A percentile compares a stretch with the other conserved stretches of the same genome.
These are phyloP conservation scores for Tephrocybe sp. DNA, from an alignment of 768 basidiomycete genomes.

Conservation along the genomic window DNA sequence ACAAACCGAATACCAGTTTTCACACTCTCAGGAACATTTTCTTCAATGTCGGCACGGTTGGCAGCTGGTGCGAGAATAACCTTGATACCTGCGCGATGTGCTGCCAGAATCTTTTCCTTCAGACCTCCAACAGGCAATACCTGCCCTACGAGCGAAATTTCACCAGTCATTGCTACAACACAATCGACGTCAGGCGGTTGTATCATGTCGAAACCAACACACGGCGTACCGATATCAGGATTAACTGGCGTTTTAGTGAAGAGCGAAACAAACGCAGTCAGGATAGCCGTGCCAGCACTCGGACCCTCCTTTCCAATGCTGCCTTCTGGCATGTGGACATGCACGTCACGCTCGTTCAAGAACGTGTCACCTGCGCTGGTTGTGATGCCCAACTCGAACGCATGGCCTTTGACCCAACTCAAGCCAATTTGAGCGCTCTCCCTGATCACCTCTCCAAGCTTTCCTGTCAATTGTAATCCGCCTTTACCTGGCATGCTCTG, in stretches of 20 bases:
- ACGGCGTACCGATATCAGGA: slow-evolving; percentile 81
- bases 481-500: slow-evolving; percentile 98
- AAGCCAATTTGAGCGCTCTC: slow-evolving; percentile 95
- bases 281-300: slow-evolving; percentile 91
- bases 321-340: slow-evolving; percentile 97
- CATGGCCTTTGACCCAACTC: slow-evolving; percentile 90
- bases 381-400: slow-evolving; percentile 86
- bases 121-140: slow-evolving; percentile 95
- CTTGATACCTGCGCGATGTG: slow-evolving; percentile 95
- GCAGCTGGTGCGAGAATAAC: slow-evolving; percentile 85
- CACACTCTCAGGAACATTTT: slow-evolving; percentile 94
- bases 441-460: slow-evolving; percentile 96
- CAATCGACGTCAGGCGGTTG: not conserved
- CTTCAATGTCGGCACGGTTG: slow-evolving; percentile 92
- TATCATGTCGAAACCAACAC: not conserved
- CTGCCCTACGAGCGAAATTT: slow-evolving; percentile 94
- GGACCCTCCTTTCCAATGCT: slow-evolving; percentile 95
- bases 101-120: slow-evolving; percentile 95
- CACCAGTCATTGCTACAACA: slow-evolving; percentile 91
- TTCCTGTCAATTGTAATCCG: slow-evolving; percentile 87
- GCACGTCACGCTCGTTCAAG: slow-evolving; percentile 83
- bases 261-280: slow-evolving; percentile 88
- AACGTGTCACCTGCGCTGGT: slow-evolving; percentile 67
- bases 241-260: slow-evolving; percentile 82
- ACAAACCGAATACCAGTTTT: slow-evolving; percentile 94